Evolutionary conservation across 83 land plant species (phyloP), one percentile per base, ranked within the genome.

Genomic region (Diphasiastrum complanatum): DNA sequence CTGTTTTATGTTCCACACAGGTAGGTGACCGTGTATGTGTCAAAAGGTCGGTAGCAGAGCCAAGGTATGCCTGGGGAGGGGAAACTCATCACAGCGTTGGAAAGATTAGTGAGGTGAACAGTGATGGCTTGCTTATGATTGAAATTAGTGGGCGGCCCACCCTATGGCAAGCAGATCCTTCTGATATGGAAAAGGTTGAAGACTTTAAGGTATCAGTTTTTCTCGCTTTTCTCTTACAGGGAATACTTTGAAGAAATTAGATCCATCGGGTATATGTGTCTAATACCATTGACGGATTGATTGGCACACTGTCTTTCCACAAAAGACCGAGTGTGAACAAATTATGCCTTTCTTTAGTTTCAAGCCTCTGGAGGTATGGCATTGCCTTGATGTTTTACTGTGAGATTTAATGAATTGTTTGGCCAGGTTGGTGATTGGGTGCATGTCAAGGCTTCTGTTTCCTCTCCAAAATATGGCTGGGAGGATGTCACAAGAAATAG

Each of bases 381-480:
- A 33, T 29, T 48, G 11, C 24, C 23, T 20, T 33, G 22, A 11
- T 45, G 45, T 46, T 28, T 14, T 29, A 16, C 23, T 61, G 19
- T 48, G 25, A 10, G 19, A n/a, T n/a, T n/a, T n/a, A n/a, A 40
- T 8, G 43, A 16, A 40, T 8, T 8, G 16, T 8, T 8, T 8
- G 26, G n/a, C 5, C 67, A 91, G 97, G 97, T 91, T 34, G 84
- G 92, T 0, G 97, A 91, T 65, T 91, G 97, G 97, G 93, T 91
- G 2, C 77, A 79, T 58, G 89, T 91, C 28, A 91, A 86, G 68
- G 71, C 93, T 27, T 76, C 92, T 3, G 97, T 91, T 10, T 70
- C 92, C 14, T 86, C 97, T 30, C 97, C 97, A 38, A 91, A 91
- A 71, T 91, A 83, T 80, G 97, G 97, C 56, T 91, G 97, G 97